A percentile compares a stretch with the other conserved stretches of the same genome.
Conservation (phyloP, 148 eudicot genomes). For the Camellia japonica region DNA sequence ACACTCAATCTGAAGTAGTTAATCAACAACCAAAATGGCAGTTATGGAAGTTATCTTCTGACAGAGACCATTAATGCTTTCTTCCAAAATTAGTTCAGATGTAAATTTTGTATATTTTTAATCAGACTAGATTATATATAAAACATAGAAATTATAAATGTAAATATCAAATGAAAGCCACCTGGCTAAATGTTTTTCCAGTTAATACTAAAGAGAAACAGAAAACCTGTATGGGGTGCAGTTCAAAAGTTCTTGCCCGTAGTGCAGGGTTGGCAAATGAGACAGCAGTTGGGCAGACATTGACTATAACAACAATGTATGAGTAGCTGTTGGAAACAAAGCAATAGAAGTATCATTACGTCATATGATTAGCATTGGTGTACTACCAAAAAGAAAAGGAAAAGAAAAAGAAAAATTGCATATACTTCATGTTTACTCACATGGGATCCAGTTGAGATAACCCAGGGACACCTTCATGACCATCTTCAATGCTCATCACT, state of each 20-base stretch:
- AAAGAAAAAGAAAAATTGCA: neutral
- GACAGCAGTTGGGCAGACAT: conserved; percentile 53
- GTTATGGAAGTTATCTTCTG: neutral
- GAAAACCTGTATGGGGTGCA: conserved; percentile 84
- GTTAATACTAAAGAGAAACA: neutral
- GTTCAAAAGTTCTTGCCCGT: conserved; percentile 44
- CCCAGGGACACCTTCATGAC: conserved; percentile 59
- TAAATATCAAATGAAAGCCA: neutral
- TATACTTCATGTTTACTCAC: conserved; percentile 37
- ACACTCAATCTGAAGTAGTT: neutral
- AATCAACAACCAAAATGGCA: neutral
- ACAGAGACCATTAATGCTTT: neutral
- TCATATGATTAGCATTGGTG: neutral
- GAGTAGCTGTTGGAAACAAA: conserved; percentile 51
- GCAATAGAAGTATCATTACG: neutral
- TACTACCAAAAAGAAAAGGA: neutral
- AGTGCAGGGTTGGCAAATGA: conserved; percentile 47
- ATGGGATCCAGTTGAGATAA: conserved; percentile 72
- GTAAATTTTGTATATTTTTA: neutral
- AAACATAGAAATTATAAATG: neutral
- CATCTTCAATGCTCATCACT: conserved; percentile 96
- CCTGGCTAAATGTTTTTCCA: neutral
- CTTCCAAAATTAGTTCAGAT: neutral
- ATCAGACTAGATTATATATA: neutral
- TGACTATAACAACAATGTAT: conserved; percentile 59